phyloP scores from a whole-genome alignment of 176 grass and related monocot genomes.

The Oryza longistaminata region DNA sequence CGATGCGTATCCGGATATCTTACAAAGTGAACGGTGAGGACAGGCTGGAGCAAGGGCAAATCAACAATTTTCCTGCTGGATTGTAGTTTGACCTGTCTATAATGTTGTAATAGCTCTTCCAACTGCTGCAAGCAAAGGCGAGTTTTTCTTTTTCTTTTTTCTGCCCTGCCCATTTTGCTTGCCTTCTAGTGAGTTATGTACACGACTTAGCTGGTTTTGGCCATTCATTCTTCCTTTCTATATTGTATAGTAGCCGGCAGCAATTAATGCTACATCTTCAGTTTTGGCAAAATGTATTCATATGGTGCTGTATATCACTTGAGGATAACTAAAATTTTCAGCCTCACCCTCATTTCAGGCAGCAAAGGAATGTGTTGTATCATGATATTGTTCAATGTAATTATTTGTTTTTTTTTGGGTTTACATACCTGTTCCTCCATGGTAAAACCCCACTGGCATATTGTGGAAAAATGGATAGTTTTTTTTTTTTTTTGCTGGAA shows the following conservation, averaged over 20 bases:
- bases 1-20: constrained; percentile 83
- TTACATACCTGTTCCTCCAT: background rate
- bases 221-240: constrained; percentile 55
- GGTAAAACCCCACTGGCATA: background rate
- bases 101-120: constrained; percentile 40
- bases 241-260: constrained; percentile 70
- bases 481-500: background rate
- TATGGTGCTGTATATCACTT: constrained; percentile 48
- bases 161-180: constrained; percentile 30
- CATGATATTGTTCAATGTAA: constrained; percentile 40
- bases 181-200: constrained; percentile 38
- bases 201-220: constrained; percentile 60
- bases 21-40: constrained; percentile 91
- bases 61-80: constrained; percentile 86
- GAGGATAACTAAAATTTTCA: constrained; percentile 49
- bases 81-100: constrained; percentile 55
- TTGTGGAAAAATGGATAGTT: background rate
- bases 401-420: constrained; percentile 37
- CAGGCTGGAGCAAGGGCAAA: constrained; percentile 89
- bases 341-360: constrained; percentile 5
- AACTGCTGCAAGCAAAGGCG: constrained; percentile 31
- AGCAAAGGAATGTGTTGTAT: constrained; percentile 24
- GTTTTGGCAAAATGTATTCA: constrained; percentile 72
- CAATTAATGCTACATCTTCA: constrained; percentile 44
- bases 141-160: constrained; percentile 38